Base-by-base conservation (phyloP, 2,329 filamentous ascomycete species). In the Bipolaris cookei region DNA sequence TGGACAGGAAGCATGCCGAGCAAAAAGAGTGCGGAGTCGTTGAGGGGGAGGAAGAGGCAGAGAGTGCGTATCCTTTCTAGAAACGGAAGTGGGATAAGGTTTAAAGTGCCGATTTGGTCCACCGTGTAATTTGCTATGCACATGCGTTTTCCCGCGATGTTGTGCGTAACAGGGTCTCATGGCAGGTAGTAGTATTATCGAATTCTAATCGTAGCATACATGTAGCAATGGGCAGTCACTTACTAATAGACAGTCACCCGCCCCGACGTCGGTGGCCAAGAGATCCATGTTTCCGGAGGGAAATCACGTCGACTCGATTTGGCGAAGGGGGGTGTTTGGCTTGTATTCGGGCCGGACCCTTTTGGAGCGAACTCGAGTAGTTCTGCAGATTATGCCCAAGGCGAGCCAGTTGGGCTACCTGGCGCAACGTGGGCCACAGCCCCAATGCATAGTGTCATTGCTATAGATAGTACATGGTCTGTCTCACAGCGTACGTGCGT, bases 1-100 rank as follows among this genome's bases (percentile, higher is more conserved):
- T 96, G 59, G 91, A 96, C 76, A 68, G 68, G 63, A 90, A 88
- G 78, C 90, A 95, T 76, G 77, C 84, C 73, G 88, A 90, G 77
- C 91, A 96, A 78, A 60, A 93, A 2, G 82, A 81, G n/a, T 77
- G 76, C 11, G 91, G 91, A 0, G 66, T 94, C 65, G 83, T 90
- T 51, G 79, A 81, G 14, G 81, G 80, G 69, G 87, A 90, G 70
- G 87, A 90, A 4, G 84, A 88, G 48, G 76, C 81, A 7, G 63
- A 47, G 30, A 79, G 82, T 53, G 79, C 74, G 54, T 92, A 91
- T 80, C 89, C 90, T 4, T 90, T 79, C 59, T 82, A 66, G 54
- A 23, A 6, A 1, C 6, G 18, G 20, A 20, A 11, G 30, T 13
- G 18, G 14, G n/a, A 52, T 16, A 18, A 13, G 6, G 32, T n/a